phyloP scores from a whole-genome alignment of 106 monocot genomes.

The Dendrobium huoshanense region DNA sequence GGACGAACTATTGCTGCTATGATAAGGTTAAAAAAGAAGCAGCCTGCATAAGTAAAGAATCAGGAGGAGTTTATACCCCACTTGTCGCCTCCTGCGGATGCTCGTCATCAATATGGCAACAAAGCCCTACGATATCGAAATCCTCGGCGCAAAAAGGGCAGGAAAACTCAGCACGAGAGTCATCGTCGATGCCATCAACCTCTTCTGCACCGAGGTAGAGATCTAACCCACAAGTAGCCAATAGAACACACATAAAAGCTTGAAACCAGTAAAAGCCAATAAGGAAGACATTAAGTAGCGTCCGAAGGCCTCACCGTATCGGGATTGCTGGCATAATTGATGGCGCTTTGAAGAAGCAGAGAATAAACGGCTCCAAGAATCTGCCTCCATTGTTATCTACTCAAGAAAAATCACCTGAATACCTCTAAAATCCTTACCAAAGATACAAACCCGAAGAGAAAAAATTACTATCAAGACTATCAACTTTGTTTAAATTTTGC shows the following conservation, averaged over 20 bases:
- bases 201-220: conserved; percentile 74
- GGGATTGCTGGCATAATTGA: conserved; percentile 38
- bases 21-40: not conserved
- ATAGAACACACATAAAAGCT: not conserved
- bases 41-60: not conserved
- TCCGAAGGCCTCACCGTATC: conserved; percentile 34
- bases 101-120: conserved; percentile 89
- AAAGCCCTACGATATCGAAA: conserved; percentile 77
- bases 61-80: conserved; percentile 39
- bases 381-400: conserved; percentile 27
- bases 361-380: conserved; percentile 50
- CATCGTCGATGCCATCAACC: conserved; percentile 56
- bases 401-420: not conserved
- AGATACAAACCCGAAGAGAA: not conserved
- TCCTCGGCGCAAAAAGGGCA: conserved; percentile 92
- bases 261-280: not conserved
- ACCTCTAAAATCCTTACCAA: not conserved
- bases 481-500: not conserved
- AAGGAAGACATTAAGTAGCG: not conserved
- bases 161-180: conserved; percentile 37
- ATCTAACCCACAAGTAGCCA: conserved; percentile 29
- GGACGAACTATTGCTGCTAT: not conserved
- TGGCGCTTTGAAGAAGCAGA: conserved; percentile 57
- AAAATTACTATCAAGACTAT: not conserved
- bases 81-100: conserved; percentile 78